phyloP scores from a whole-genome alignment of 352 stramenopile genomes.

The Pythium periplocum region DNA sequence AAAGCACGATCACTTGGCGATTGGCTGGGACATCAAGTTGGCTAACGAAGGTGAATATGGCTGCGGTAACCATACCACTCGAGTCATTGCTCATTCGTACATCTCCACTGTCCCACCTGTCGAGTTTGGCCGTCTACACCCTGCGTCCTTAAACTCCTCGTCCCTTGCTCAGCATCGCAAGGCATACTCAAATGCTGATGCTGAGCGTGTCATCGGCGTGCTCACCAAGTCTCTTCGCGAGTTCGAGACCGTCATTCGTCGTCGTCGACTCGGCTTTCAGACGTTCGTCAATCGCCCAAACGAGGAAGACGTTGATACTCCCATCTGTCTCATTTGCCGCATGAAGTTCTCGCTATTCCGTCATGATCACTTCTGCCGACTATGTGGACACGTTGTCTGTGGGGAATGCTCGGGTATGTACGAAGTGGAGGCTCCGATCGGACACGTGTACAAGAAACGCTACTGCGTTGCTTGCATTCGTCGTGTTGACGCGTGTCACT shows the following conservation, averaged over 20 bases:
- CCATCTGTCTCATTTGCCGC: constrained; percentile 40
- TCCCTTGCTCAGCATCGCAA: constrained; percentile 30
- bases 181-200: constrained; percentile 41
- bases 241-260: constrained; percentile 55
- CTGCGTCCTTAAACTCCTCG: constrained; percentile 16
- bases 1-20: constrained; percentile 46
- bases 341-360: constrained; percentile 47
- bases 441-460: constrained; percentile 41
- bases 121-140: constrained; percentile 23
- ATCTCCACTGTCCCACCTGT: constrained; percentile 31
- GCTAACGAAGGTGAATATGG: constrained; percentile 16
- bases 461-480: constrained; percentile 48
- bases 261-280: constrained; percentile 60
- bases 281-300: constrained; percentile 56
- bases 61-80: constrained; percentile 34
- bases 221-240: constrained; percentile 43
- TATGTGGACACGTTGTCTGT: constrained; percentile 50
- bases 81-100: constrained; percentile 55
- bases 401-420: constrained; percentile 46
- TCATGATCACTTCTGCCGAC: constrained; percentile 44
- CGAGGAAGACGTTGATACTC: constrained; percentile 10
- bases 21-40: constrained; percentile 52
- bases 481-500: constrained; percentile 50
- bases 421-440: constrained; percentile 41
- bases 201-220: constrained; percentile 30